Base-by-base conservation (phyloP, 169 alveolate species). In the Babesia bovis region DNA sequence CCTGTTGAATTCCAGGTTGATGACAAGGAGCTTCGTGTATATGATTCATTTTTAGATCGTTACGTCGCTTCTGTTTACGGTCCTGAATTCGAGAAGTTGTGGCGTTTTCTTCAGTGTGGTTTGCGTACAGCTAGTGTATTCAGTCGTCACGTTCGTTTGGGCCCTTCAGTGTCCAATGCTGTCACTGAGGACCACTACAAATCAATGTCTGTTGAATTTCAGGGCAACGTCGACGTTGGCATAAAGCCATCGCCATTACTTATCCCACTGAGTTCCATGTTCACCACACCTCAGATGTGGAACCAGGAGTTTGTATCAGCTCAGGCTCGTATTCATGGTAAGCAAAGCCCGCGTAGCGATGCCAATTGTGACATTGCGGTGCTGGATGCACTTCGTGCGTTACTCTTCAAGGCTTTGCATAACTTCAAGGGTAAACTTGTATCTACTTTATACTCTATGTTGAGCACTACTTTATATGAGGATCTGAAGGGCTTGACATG, bases 101-200 rank as follows among this genome's bases (percentile, higher is more conserved):
- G 85, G 85, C 3, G 77, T 60, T 50, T 60, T 38, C 56, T 75
- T 32, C 63, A 75, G 42, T 75, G 85, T 35, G 71, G 66, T 33
- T 38, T 60, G 49, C 73, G 60, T 1, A 63, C 73, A 6, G 44
- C 73, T 25, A 63, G 51, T 32, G 15, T 63, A 1, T 49, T 63
- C 30, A 47, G 25, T 50, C 44, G 73, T 26, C 55, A 40, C 38
- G n/a, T 38, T 38, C 69, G 10, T 25, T 57, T 57, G 0, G 21
- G 47, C 7, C 42, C n/a, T 2, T 1, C 2, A 3, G 6, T 19
- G 1, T n/a, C 23, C 21, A 4, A 6, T 9, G 17, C 19, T 30
- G 60, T 23, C 49, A 9, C 15, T 5, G 60, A n/a, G 5, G 33
- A n/a, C 28, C 25, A 38, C 10, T 17, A 17, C 60, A 45, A 52